These are phyloP conservation scores for Achaetomium macrosporum DNA, from an alignment of 2,329 filamentous ascomycete genomes.

Conservation along the genomic window DNA sequence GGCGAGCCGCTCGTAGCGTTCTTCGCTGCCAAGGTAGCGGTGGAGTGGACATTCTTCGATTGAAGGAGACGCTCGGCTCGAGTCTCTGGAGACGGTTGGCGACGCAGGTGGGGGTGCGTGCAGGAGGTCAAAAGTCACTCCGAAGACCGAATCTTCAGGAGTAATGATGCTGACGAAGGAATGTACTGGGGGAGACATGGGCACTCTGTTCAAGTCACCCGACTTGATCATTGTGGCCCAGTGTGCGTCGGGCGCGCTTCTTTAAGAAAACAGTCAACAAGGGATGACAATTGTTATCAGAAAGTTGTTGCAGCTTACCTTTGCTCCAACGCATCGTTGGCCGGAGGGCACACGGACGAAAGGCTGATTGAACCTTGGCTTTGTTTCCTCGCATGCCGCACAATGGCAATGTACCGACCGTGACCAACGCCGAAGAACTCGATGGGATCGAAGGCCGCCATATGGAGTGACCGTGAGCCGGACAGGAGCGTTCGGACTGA, in stretches of 20 bases:
- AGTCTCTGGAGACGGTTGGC: conserved; percentile 3
- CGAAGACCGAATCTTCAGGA: background rate
- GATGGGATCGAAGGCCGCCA: conserved; percentile 9
- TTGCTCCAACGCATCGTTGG: background rate
- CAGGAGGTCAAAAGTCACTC: background rate
- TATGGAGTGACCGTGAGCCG: background rate
- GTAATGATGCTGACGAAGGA: background rate
- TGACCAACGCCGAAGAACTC: conserved; percentile 10
- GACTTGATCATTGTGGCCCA: no score
- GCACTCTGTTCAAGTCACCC: background rate
- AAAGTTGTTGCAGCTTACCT: background rate
- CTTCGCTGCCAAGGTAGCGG: conserved; percentile 2
- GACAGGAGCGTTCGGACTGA: no score
- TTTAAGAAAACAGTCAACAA: background rate
- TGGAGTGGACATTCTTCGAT: background rate
- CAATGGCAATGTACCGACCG: background rate
- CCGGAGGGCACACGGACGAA: background rate
- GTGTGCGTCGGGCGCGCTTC: background rate
- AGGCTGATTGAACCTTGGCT: conserved; percentile 3
- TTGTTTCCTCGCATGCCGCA: background rate
- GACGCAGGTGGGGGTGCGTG: background rate
- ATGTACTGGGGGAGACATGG: background rate
- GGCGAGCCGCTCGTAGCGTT: conserved; percentile 4
- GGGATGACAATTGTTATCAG: background rate
- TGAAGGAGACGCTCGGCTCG: background rate